Base-by-base conservation (phyloP, 805 yeast species). In the Saturnispora hagleri region DNA sequence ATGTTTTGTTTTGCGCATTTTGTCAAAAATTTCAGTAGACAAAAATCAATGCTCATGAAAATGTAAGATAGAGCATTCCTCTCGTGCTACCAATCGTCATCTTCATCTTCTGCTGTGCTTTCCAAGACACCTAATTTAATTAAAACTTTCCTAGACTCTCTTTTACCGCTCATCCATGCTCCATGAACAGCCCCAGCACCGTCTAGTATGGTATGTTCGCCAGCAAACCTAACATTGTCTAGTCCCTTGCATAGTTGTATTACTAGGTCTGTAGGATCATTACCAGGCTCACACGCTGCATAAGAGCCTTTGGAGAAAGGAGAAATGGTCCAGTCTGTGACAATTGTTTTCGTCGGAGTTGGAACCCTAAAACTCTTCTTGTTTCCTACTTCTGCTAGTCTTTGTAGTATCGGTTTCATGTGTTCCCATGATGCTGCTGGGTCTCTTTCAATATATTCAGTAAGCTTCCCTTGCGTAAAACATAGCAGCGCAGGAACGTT, bases 171-270 rank as follows among this genome's bases (percentile, higher is more conserved):
- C 55, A 72, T 70, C 80, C 87, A 88, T 0, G 96, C 96, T 0
- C 96, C 97, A 63, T 89, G 95, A 5, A 85, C 93, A 58, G 96
- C 89, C 0, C 97, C 97, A 15, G 89, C 85, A 7, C 95, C 96
- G 57, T 88, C 96, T 58, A 79, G 68, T 22, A 81, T 79, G 0
- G 96, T 85, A 64, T 89, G 96, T 62, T 89, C 97, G 7, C 97
- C 97, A 0, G 96, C 96, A 71, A 89, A 89, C 43, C 96, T 71
- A 2, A 89, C 68, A 8, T 73, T 71, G 12, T 74, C 80, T 20
- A 75, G 69, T 0, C 89, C 86, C 24, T 77, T 76, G 18, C 77
- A 72, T 52, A 86, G 72, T n/a, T 83, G 84, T 15, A 80, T 62
- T 0, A 84, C 76, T 17, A 80, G 64, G 49, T 78, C 83, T 9